phyloP scores from a whole-genome alignment of 1,284 basidiomycete genomes.

The Earliella scabrosa region DNA sequence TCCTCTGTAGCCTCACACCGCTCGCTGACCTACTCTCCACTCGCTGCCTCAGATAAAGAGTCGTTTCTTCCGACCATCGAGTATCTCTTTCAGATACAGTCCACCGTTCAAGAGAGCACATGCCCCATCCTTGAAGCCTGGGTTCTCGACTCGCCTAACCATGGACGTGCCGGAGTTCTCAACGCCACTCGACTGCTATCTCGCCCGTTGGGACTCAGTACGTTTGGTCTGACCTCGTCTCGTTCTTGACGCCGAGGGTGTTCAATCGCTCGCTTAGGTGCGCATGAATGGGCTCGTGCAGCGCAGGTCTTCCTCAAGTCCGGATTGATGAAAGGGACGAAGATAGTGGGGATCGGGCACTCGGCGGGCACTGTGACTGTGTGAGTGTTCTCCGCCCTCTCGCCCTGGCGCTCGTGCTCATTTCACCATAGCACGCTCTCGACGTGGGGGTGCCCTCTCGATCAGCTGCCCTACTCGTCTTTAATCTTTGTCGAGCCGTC shows the following conservation, averaged over 20 bases:
- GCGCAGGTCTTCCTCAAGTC: background rate
- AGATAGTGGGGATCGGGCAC: background rate
- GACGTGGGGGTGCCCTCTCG: background rate
- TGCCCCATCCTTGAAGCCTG: background rate
- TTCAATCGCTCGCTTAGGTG: background rate
- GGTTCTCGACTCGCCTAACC: slow-evolving; percentile 5
- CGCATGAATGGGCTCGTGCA: slow-evolving; percentile 1
- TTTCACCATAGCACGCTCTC: background rate
- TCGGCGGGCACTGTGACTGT: background rate
- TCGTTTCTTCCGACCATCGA: background rate
- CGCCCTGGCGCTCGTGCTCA: background rate
- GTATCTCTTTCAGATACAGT: background rate
- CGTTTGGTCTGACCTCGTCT: background rate
- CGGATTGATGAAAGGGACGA: background rate
- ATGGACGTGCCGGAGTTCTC: background rate
- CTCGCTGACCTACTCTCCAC: too few species aligned
- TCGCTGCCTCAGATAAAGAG: background rate
- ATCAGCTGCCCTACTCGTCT: background rate
- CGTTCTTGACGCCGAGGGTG: background rate
- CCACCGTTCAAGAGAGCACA: background rate
- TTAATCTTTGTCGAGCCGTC: background rate
- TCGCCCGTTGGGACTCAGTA: background rate
- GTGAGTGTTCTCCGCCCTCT: background rate
- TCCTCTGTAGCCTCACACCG: background rate
- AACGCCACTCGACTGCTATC: background rate